A percentile compares a stretch with the other conserved stretches of the same genome.
Evolutionary conservation across 768 basidiomycete genomes (phyloP).

Genomic region (Paxillus involutus): DNA sequence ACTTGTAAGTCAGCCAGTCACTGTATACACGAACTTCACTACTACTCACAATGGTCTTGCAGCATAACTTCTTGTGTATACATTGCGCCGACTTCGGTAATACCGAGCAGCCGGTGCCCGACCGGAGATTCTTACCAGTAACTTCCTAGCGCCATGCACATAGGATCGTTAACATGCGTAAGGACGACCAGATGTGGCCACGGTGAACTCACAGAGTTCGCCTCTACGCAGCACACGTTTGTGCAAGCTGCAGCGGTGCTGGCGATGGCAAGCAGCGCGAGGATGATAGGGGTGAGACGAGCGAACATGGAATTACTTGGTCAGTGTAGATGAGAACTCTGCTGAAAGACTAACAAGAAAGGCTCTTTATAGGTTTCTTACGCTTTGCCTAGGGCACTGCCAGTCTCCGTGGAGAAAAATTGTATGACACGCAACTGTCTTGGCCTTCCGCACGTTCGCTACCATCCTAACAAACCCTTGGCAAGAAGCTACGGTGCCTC

Average conservation of each 20-base stretch:
- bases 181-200: not conserved
- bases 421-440: no score
- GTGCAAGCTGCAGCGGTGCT: not conserved
- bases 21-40: no score
- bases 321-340: not conserved
- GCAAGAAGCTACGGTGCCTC: no score
- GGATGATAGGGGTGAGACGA: not conserved
- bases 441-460: no score
- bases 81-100: not conserved
- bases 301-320: conserved; percentile 1
- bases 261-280: not conserved
- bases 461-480: no score
- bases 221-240: not conserved
- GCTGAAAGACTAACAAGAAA: not conserved
- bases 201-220: not conserved
- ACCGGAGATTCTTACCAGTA: not conserved
- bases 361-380: not conserved
- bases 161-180: not conserved
- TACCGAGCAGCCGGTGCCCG: not conserved
- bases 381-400: not conserved
- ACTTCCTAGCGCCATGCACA: not conserved
- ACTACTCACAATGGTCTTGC: conserved; percentile 1
- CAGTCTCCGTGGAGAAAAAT: no score
- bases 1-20: not conserved
- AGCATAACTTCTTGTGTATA: conserved; percentile 5